phyloP scores from a whole-genome alignment of 2,329 filamentous ascomycete genomes.

The Fusarium dimerum region DNA sequence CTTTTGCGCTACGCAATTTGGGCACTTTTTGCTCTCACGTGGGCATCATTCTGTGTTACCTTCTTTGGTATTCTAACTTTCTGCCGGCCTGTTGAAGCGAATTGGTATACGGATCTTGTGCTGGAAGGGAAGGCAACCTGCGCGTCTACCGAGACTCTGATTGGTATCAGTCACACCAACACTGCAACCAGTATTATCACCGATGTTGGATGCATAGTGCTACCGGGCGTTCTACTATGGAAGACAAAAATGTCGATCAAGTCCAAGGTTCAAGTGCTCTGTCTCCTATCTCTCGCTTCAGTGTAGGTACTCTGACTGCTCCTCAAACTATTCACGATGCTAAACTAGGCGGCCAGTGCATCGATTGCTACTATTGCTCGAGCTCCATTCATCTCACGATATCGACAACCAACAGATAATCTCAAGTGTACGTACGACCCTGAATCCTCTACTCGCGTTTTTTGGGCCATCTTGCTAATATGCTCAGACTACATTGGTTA shows the following conservation, averaged over 20 bases:
- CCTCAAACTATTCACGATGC: rapidly evolving
- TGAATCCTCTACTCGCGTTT: background rate
- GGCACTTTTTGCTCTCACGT: conserved; percentile 1
- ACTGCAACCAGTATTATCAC: conserved; percentile 5
- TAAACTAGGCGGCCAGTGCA: background rate
- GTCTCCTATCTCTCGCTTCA: conserved; percentile 1
- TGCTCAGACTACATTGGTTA: conserved; percentile 1
- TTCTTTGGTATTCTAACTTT: conserved; percentile 5
- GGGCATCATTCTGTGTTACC: conserved; percentile 3
- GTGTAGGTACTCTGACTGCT: background rate
- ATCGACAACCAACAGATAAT: background rate
- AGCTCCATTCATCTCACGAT: conserved; percentile 4
- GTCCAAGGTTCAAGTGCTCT: conserved; percentile 4
- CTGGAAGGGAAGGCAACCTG: background rate
- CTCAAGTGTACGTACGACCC: background rate
- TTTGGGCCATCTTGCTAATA: background rate
- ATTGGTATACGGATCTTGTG: background rate
- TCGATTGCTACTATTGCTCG: conserved; percentile 4
- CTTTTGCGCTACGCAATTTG: conserved; percentile 1
- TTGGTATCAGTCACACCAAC: conserved; percentile 7
- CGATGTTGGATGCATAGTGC: conserved; percentile 1
- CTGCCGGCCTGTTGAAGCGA: background rate
- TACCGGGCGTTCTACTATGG: conserved; percentile 2
- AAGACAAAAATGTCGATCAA: conserved; percentile 5
- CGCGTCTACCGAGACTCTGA: background rate